Evolutionary conservation across 2,329 filamentous ascomycete genomes (phyloP).

Genomic region (Calonectria ilicicola): DNA sequence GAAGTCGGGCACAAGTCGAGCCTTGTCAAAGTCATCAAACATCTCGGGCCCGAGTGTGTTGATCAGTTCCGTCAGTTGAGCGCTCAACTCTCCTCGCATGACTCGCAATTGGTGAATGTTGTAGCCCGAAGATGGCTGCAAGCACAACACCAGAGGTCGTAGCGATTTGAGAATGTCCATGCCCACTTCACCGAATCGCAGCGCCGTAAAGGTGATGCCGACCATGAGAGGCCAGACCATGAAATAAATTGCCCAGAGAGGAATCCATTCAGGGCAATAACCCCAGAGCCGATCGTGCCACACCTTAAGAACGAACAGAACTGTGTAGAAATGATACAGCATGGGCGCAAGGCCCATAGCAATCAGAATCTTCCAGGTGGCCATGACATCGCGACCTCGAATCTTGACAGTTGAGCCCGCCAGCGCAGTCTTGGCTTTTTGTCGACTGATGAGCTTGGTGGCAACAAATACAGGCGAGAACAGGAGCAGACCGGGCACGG

Average conservation of each 20-base stretch:
- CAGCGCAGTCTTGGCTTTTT: constrained; percentile 85
- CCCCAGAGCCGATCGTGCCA: constrained; percentile 86
- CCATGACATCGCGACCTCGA: constrained; percentile 88
- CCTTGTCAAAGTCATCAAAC: constrained; percentile 93
- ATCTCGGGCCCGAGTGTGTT: constrained; percentile 96
- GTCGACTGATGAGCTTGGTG: constrained; percentile 83
- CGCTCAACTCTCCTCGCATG: constrained; percentile 78
- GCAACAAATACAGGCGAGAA: constrained; percentile 91
- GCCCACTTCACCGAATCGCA: constrained; percentile 96
- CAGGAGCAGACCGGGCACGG: constrained; percentile 86
- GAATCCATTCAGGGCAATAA: constrained; percentile 82
- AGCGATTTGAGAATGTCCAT: constrained; percentile 99
- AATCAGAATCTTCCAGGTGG: constrained; percentile 94
- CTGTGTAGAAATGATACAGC: constrained; percentile 85
- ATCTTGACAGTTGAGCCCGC: constrained; percentile 91
- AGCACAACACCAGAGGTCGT: constrained; percentile 84
- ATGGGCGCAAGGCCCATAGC: constrained; percentile 85
- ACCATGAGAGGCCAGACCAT: constrained; percentile 86
- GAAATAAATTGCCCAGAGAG: constrained; percentile 81
- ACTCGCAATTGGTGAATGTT: constrained; percentile 83
- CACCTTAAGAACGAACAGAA: constrained; percentile 80
- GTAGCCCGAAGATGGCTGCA: constrained; percentile 87
- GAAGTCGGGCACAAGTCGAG: constrained; percentile 74
- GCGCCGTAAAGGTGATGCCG: constrained; percentile 88
- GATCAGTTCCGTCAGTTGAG: constrained; percentile 89